Evolutionary conservation across 2,329 filamentous ascomycete species (phyloP).

Genomic region (Neopestalotiopsis rosae): DNA sequence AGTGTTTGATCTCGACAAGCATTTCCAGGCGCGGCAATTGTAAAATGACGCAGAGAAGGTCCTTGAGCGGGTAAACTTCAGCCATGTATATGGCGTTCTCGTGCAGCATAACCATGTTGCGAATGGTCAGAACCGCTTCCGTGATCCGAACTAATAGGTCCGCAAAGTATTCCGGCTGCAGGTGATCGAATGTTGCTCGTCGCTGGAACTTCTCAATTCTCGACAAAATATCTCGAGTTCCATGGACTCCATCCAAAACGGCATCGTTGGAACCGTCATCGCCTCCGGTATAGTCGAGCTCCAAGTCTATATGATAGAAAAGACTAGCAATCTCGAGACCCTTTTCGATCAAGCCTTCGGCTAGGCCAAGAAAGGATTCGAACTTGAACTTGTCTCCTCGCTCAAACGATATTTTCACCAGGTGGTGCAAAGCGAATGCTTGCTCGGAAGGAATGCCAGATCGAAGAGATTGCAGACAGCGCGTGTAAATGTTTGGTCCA

Average conservation of each 20-base stretch:
- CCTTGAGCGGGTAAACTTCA: conserved; percentile 75
- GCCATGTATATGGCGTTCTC: conserved; percentile 87
- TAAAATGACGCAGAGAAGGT: conserved; percentile 82
- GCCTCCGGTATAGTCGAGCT: conserved; percentile 68
- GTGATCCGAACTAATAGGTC: conserved; percentile 78
- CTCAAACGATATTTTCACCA: conserved; percentile 95
- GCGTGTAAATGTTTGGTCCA: conserved; percentile 89
- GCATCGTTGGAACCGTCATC: conserved; percentile 60
- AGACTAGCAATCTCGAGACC: conserved; percentile 77
- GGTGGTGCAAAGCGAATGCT: conserved; percentile 89
- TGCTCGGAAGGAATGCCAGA: conserved; percentile 82
- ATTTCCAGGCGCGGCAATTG: conserved; percentile 75
- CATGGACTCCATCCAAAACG: conserved; percentile 61
- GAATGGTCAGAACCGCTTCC: conserved; percentile 84
- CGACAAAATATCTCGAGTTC: conserved; percentile 74
- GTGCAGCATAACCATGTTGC: conserved; percentile 94
- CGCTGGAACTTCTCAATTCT: conserved; percentile 69
- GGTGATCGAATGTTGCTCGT: conserved; percentile 67
- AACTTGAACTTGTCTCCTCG: conserved; percentile 96
- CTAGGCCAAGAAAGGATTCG: conserved; percentile 86
- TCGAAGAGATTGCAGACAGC: conserved; percentile 82
- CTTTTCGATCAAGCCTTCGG: conserved; percentile 87
- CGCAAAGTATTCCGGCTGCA: conserved; percentile 74
- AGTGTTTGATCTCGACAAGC: conserved; percentile 85
- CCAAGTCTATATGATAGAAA: conserved; percentile 85